These are phyloP conservation scores for Orbilia brochopaga DNA, from an alignment of 2,329 filamentous ascomycete species.

Conservation along the genomic window DNA sequence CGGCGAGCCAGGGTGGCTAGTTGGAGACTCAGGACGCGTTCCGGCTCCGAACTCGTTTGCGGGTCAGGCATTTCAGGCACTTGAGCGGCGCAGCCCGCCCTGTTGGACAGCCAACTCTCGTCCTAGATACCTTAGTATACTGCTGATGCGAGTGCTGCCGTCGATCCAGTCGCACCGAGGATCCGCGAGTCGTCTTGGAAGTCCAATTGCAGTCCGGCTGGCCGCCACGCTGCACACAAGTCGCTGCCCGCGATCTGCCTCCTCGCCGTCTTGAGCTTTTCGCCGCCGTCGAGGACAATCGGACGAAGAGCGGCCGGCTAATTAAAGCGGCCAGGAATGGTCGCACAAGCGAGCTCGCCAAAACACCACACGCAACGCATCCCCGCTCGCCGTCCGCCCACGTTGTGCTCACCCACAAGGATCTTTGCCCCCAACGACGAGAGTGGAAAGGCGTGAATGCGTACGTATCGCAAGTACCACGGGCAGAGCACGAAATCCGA, in stretches of 20 bases:
- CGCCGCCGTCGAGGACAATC: background rate
- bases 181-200: too few species aligned
- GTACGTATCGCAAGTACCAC: constrained; percentile 15
- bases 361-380: constrained; percentile 49
- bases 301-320: background rate
- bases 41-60: too few species aligned
- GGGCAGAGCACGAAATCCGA: constrained; percentile 37
- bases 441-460: background rate
- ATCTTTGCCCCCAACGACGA: constrained; percentile 26
- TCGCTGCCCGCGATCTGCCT: too few species aligned
- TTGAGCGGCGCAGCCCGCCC: too few species aligned
- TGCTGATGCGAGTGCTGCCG: too few species aligned
- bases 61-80: too few species aligned
- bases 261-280: too few species aligned
- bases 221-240: too few species aligned
- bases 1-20: background rate
- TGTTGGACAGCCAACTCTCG: too few species aligned
- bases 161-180: too few species aligned
- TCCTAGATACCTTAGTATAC: too few species aligned
- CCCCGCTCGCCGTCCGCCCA: constrained; percentile 23
- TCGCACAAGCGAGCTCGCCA: constrained; percentile 47
- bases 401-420: constrained; percentile 16
- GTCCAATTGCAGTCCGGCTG: too few species aligned
- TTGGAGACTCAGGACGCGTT: background rate
- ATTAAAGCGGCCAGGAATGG: constrained; percentile 5